A percentile compares a stretch with the other conserved stretches of the same genome.
Conservation (phyloP, 1,284 basidiomycete genomes). For the Binderoboletus segoi region DNA sequence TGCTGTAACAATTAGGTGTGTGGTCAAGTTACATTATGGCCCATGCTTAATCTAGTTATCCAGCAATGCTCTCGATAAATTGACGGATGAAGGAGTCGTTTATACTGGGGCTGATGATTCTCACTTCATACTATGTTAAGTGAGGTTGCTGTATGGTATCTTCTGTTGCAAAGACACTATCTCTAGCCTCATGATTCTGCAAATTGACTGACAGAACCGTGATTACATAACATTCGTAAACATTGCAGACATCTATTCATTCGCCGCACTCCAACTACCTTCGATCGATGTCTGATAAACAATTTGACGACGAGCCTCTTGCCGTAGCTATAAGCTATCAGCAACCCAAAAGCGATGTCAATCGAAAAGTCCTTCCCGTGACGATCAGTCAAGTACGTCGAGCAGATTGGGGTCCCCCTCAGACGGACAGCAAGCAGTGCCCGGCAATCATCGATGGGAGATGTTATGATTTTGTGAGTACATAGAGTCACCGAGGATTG, state of each 20-base stretch:
- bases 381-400: constrained; percentile 30
- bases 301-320: constrained; percentile 6
- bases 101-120: constrained; percentile 72
- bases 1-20: constrained; percentile 53
- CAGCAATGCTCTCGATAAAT: constrained; percentile 66
- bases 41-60: not conserved
- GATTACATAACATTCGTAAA: constrained; percentile 16
- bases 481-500: not conserved
- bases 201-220: too few relatives aligned
- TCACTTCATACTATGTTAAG: constrained; percentile 45
- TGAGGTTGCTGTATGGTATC: constrained; percentile 4
- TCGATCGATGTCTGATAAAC: constrained; percentile 7
- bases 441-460: constrained; percentile 12
- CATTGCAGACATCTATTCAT: not conserved
- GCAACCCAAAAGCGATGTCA: not conserved
- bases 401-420: constrained; percentile 9
- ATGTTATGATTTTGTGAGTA: constrained; percentile 20
- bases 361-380: constrained; percentile 16
- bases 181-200: too few relatives aligned
- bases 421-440: not conserved
- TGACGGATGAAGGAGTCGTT: constrained; percentile 71
- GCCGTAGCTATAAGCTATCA: not conserved
- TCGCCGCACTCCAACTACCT: too few relatives aligned
- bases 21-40: not conserved
- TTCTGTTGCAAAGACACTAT: not conserved